Conservation (phyloP, 331 rosid genomes). For the Erythrophleum ivorense region DNA sequence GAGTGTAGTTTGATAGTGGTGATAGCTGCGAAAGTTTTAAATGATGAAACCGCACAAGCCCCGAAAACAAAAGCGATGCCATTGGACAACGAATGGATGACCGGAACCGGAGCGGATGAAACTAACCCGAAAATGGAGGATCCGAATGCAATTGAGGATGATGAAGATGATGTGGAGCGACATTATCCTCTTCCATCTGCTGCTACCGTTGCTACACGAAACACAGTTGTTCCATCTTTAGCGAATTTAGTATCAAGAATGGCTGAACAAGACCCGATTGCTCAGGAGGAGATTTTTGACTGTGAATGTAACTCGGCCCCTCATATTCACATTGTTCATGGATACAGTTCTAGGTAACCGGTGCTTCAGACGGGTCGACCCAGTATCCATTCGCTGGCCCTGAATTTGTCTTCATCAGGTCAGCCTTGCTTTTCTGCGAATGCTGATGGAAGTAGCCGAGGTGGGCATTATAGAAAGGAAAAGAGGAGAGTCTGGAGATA, state of each 20-base stretch:
- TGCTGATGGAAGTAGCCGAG: constrained; percentile 63
- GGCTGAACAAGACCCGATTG: constrained; percentile 55
- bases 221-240: constrained; percentile 16
- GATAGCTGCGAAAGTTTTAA: no score
- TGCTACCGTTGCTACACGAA: no score
- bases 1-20: no score
- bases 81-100: no score
- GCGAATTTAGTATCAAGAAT: constrained; percentile 65
- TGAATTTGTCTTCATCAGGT: constrained; percentile 36
- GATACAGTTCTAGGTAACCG: constrained; percentile 63
- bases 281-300: constrained; percentile 71
- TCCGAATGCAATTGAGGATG: no score
- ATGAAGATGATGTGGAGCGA: no score
- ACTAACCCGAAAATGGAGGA: no score
- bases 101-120: no score
- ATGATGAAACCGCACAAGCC: no score
- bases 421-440: constrained; percentile 36
- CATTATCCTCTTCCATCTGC: no score
- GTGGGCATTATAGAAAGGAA: constrained; percentile 58
- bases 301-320: constrained; percentile 74
- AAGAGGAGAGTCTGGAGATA: constrained; percentile 55
- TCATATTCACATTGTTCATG: constrained; percentile 62
- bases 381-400: constrained; percentile 64
- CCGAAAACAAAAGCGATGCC: no score
- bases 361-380: constrained; percentile 46